phyloP scores from a whole-genome alignment of 73 alveolate genomes.

The Paramecium pentaurelia region DNA sequence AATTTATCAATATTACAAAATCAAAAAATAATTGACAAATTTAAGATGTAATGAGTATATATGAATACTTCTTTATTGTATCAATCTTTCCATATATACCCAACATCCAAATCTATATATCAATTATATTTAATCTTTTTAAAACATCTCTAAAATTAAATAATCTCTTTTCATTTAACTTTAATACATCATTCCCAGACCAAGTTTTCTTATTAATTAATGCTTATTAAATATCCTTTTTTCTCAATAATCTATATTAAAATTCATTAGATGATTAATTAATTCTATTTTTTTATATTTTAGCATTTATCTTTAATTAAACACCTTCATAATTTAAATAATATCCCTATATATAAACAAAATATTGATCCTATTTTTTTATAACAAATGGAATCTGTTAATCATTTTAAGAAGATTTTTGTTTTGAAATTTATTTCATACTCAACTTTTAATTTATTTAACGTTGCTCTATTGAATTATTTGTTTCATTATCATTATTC shows the following conservation, averaged over 20 bases:
- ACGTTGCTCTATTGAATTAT: background rate
- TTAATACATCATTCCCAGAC: constrained; percentile 6
- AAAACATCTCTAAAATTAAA: background rate
- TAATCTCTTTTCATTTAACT: background rate
- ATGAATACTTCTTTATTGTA: background rate
- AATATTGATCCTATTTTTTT: background rate
- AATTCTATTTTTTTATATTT: background rate
- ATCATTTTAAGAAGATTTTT: background rate
- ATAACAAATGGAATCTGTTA: background rate
- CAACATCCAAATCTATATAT: background rate
- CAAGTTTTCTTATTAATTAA: background rate
- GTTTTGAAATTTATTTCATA: background rate
- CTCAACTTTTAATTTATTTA: background rate
- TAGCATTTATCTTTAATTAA: background rate
- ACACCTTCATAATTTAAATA: background rate
- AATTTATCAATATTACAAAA: background rate
- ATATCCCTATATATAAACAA: background rate
- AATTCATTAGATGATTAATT: background rate
- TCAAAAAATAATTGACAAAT: background rate
- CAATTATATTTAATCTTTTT: background rate
- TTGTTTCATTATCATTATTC: background rate
- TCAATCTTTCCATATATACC: background rate
- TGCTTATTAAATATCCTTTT: background rate
- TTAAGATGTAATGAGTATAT: background rate
- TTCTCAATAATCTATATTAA: background rate